Evolutionary conservation across 768 basidiomycete genomes (phyloP), one percentile per base, ranked within the genome.

Genomic region (Collybiopsis luxurians): DNA sequence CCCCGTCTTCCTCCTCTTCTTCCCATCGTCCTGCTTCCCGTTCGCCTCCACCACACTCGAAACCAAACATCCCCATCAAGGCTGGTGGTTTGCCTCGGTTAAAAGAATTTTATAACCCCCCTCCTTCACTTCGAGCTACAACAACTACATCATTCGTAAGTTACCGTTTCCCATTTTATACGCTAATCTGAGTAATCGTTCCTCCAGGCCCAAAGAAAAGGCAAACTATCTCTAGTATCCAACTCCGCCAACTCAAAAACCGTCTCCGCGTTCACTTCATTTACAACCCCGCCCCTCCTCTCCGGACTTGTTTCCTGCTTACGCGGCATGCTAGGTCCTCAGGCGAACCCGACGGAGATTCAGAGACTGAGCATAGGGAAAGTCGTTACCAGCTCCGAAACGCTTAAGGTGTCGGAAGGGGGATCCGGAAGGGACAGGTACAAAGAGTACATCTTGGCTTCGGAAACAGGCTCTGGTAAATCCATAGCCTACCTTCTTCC

Each of bases 391-490:
- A 17, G 17, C 67, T 49, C 28, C 43, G 15, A 63, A 51, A 34
- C 36, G 59, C 13, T 63, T 53, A 26, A 61, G 23, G 17, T n/a
- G 57, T 63, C 70, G 31, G 21, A 12, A 34, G 31, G 58, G 66
- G 11, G 46, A 15, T 15, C 40, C 40, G 15, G 24, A 12, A 23
- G 28, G n/a, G 24, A 7, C 46, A 5, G 66, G 24, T 77, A 73
- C 65, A 73, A 74, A 45, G 75, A 84, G 47, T 86, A 79, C 61
- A 79, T 96, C 5, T 78, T 96, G 1, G 94, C 92, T 0, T 87
- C 89, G 0, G 93, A 95, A 70, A 96, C 92, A 0, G 94, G 95
- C 15, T 93, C 92, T 0, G 94, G 93, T 1, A 96, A 96, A 73
- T 93, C 90, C 2, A 81, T 95, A 27, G 94, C 95, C 1, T 96